Evolutionary conservation across 2,329 filamentous ascomycete species (phyloP), one percentile per base, ranked within the genome.

Genomic region (Aspergillus brasiliensis): DNA sequence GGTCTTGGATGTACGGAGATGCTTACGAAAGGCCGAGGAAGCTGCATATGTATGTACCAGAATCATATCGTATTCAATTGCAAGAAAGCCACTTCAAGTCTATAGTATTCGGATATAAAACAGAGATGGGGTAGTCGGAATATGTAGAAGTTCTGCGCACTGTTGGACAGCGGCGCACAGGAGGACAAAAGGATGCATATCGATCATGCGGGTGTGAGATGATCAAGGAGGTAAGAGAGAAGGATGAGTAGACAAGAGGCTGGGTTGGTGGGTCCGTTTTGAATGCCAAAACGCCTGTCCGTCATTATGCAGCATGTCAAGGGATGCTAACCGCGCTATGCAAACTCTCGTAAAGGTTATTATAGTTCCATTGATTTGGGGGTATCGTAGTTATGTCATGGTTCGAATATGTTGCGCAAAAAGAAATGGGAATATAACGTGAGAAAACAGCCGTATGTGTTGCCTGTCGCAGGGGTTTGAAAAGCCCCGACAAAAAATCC

Each of bases 291-390:
- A 76, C 74, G 71, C 73, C 73, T 64, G 65, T 68, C 61, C 65
- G 60, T 71, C 69, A 69, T 72, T 66, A 75, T 73, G 70, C 67
- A 69, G 67, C 65, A 73, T 68, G 65, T 70, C 65, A 66, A 67
- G 71, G 58, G 64, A 71, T 72, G 71, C 73, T 69, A 70, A 72
- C 72, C 73, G 67, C 73, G 74, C 73, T 77, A 76, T 77, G 75
- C 73, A 77, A 75, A 70, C 68, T 66, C 66, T 66, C 67, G 63
- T 63, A 64, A 66, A 60, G 56, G 62, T 62, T 63, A 58, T 65
- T 55, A 51, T 67, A 67, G 62, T 65, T 62, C 68, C 64, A 74
- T 70, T 72, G 65, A 67, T 25, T 25, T 8, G 71, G 70, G 73
- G 73, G 74, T 77, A 77, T 77, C 73, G 72, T 73, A 67, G 67